These are phyloP conservation scores for Phtheirospermum japonicum DNA, from an alignment of 257 asterid genomes.

Conservation along the genomic window DNA sequence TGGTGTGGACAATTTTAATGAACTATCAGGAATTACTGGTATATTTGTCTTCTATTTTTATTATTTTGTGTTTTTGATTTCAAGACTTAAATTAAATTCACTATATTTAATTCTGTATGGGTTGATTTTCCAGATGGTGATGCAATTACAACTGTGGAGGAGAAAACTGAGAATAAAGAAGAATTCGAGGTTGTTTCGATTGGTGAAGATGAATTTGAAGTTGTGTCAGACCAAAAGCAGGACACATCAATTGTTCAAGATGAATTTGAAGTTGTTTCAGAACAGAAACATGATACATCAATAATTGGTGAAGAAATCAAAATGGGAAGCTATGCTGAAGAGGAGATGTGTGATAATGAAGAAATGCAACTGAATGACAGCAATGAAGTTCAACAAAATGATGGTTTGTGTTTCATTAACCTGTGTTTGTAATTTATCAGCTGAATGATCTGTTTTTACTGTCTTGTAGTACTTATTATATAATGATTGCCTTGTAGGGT, in stretches of 20 bases:
- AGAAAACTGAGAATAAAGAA: conserved; percentile 18
- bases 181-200: not conserved
- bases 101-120: not conserved
- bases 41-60: conserved; percentile 3
- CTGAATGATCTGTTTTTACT: not conserved
- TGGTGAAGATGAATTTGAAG: conserved; percentile 20
- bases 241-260: conserved; percentile 4
- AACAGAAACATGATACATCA: conserved; percentile 3
- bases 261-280: conserved; percentile 24
- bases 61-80: not conserved
- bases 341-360: conserved; percentile 9
- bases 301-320: conserved; percentile 7
- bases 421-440: not conserved
- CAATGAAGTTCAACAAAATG: conserved; percentile 13
- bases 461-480: not conserved
- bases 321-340: conserved; percentile 12
- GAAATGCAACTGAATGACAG: conserved; percentile 20
- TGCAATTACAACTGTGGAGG: conserved; percentile 24
- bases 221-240: conserved; percentile 17
- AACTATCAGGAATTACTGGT: conserved; percentile 40
- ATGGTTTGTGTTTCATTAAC: conserved; percentile 12
- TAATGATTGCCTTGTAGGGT: not conserved
- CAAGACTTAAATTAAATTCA: not conserved
- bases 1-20: conserved; percentile 28
- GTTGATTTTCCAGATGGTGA: conserved; percentile 30